Base-by-base conservation (phyloP, 192 early-diverging fungal genomes). In the Backusella liffmaniae region DNA sequence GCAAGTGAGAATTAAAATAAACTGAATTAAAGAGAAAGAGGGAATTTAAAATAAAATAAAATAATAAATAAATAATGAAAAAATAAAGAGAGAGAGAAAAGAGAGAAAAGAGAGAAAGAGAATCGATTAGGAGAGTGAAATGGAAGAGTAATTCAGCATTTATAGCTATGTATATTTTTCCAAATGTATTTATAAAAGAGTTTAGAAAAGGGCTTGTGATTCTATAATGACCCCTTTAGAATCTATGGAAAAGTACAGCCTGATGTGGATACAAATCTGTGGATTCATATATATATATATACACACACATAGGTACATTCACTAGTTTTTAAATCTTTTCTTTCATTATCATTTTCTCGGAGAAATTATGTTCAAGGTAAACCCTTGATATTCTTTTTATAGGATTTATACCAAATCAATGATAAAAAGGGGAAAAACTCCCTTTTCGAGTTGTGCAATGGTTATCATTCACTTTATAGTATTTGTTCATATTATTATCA, bases 281-380 rank as follows among this genome's bases (percentile, higher is more conserved):
- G 23, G 21, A 62, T 62, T 29, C 56, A 49, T 15, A 44, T 16
- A 44, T 4, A n/a, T n/a, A 44, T 18, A 49, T 18, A 49, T 18
- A 49, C 46, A 49, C 46, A 49, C 46, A 62, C 56, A 26, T n/a
- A 29, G 56, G 56, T 62, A 62, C 56, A 62, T 62, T 62, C 21
- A 62, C 56, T 62, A 62, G 21, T 62, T 62, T 62, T 62, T 29
- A 29, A 29, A 62, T 29, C 21, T 62, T 29, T 62, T 49, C 56
- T 62, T 62, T 62, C 56, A 62, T 62, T 62, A 62, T 62, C 56
- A 62, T 62, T 62, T 29, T 62, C 56, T 62, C 56, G 56, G 56
- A 62, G 56, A 62, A 62, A 62, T 62, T 62, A 29, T 23, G 26
- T 62, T 62, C 23, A 62, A 62, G 56, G 56, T 62, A 29, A 62